A percentile compares a stretch with the other conserved stretches of the same genome.
These are phyloP conservation scores for Heliamphora exappendiculata DNA, from an alignment of 148 eudicot species.

Conservation along the genomic window DNA sequence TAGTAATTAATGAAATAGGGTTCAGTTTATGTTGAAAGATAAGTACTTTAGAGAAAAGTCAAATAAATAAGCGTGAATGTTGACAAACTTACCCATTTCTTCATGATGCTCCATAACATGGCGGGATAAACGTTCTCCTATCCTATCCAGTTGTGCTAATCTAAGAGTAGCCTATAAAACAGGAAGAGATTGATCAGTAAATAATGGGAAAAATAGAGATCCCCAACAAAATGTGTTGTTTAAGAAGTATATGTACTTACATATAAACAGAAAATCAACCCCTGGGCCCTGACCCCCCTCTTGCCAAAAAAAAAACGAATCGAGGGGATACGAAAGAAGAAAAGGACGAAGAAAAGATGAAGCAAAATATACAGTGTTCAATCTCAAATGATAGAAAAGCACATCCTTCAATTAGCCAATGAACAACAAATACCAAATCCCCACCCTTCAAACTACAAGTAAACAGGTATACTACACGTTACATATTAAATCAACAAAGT, in stretches of 20 bases:
- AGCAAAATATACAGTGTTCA: neutral
- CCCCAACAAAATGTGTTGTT: too few relatives aligned
- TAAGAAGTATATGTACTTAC: neutral
- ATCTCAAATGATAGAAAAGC: neutral
- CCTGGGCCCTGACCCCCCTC: neutral
- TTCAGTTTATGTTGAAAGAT: neutral
- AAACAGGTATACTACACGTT: neutral
- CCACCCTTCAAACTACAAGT: neutral
- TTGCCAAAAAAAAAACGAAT: neutral
- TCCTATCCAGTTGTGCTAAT: conserved; percentile 76
- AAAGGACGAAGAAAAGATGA: neutral
- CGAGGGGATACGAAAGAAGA: too few relatives aligned
- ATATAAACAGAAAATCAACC: neutral
- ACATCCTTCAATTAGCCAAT: neutral
- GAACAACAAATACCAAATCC: neutral
- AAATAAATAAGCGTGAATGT: conserved; percentile 5
- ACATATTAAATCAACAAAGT: neutral
- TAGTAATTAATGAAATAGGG: neutral
- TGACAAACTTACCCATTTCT: conserved; percentile 68
- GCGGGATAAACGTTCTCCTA: conserved; percentile 65
- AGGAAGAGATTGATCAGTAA: conserved; percentile 22
- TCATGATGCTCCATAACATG: conserved; percentile 96
- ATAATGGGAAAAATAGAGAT: conserved; percentile 6
- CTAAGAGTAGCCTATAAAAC: conserved; percentile 71
- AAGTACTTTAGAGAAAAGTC: neutral